These are phyloP conservation scores for Nemania bipapillata DNA, from an alignment of 2,329 filamentous ascomycete genomes.

Conservation along the genomic window DNA sequence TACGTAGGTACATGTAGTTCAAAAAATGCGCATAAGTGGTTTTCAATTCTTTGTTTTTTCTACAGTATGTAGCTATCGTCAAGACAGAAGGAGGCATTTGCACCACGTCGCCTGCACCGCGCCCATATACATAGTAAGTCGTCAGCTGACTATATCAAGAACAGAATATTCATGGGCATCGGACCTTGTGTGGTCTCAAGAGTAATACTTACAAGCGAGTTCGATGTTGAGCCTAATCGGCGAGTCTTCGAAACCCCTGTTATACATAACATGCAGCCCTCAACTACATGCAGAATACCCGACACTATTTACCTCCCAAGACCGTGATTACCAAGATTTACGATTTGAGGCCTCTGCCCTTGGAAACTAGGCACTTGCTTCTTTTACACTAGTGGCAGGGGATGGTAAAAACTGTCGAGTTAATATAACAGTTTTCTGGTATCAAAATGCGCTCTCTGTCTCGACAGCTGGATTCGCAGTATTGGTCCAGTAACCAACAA, in stretches of 20 bases:
- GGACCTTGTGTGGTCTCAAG: background rate
- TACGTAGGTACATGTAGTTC: no score
- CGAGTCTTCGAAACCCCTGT: background rate
- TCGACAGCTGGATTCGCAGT: background rate
- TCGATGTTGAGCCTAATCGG: slow-evolving; percentile 2
- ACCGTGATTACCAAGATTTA: slow-evolving; percentile 5
- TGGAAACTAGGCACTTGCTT: background rate
- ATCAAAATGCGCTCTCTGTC: background rate
- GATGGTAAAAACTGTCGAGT: background rate
- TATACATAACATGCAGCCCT: background rate
- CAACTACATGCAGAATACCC: slow-evolving; percentile 11
- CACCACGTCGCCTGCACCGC: no score
- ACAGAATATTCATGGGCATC: no score
- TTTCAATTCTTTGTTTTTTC: background rate
- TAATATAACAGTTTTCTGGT: background rate
- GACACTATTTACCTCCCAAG: slow-evolving; percentile 16
- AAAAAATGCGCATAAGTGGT: background rate
- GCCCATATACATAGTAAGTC: background rate
- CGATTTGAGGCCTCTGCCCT: slow-evolving; percentile 2
- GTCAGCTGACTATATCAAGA: background rate
- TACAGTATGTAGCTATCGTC: background rate
- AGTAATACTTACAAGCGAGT: slow-evolving; percentile 5
- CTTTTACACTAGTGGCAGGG: background rate
- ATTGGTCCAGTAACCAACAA: background rate
- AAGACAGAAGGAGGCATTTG: background rate